These are phyloP conservation scores for Yarrowia porcina DNA, from an alignment of 805 yeast species.

Conservation along the genomic window DNA sequence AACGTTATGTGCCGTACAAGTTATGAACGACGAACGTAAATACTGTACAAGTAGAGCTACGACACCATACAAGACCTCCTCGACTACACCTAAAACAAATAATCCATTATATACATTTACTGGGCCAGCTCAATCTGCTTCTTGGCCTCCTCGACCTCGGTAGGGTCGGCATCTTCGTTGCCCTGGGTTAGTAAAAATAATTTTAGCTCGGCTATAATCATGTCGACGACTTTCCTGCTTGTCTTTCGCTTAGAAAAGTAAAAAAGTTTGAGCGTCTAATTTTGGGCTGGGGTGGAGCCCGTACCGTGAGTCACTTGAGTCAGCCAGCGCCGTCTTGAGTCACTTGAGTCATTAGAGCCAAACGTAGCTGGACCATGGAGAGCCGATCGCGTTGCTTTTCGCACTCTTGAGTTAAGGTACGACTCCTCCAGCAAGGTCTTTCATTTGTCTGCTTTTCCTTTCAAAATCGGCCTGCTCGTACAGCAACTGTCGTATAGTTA, in stretches of 20 bases:
- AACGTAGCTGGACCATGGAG: too few relatives aligned
- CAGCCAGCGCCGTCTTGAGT: neutral
- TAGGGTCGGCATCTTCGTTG: constrained; percentile 5
- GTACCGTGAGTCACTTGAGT: constrained; percentile 1
- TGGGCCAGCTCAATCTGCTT: constrained; percentile 22
- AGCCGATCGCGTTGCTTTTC: too few relatives aligned
- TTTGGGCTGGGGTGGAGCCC: neutral
- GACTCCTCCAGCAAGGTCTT: neutral
- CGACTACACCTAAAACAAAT: too few relatives aligned
- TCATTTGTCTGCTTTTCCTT: neutral
- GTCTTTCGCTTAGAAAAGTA: neutral
- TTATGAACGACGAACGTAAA: too few relatives aligned
- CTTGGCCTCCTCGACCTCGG: constrained; percentile 22
- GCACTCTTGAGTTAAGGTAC: neutral
- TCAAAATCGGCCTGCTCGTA: neutral
- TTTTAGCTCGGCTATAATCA: too few relatives aligned
- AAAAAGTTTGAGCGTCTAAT: neutral
- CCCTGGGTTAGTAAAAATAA: constrained; percentile 5
- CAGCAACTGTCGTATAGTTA: neutral
- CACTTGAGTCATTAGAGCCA: neutral
- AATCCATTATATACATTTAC: neutral
- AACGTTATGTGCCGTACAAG: neutral
- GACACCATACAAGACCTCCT: too few relatives aligned
- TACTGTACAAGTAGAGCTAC: too few relatives aligned
- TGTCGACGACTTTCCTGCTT: too few relatives aligned